Base-by-base conservation (phyloP, 306 rosid genomes). In the Luffa acutangula region DNA sequence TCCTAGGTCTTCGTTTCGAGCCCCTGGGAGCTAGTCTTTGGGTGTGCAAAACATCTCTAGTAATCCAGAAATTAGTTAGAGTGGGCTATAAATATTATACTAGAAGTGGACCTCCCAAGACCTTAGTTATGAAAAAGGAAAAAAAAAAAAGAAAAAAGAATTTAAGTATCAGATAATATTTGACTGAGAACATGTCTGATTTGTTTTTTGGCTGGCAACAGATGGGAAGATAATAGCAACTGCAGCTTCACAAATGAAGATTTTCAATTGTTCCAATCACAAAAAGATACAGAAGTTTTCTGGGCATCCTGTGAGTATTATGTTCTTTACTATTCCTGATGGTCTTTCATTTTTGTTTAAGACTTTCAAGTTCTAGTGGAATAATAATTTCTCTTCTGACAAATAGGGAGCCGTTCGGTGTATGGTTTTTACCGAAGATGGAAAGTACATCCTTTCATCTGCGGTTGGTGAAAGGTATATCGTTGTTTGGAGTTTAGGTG, bases 271-370 rank as follows among this genome's bases (percentile, higher is more conserved):
- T 80, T 87, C 93, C 36, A 82, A 86, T 84, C 82, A 87, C 86
- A 90, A 89, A 72, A 95, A 90, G 90, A 88, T 90, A 78, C 93
- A 87, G 82, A 95, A 91, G 85, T 91, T 91, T 82, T 84, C 93
- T 65, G 99, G 99, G 79, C 99, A 95, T 90, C 99, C 99, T 51
- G 99, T 95, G 86, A 95, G 99, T 90, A 79, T 78, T 73, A n/a
- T 78, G 37, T 49, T 64, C 52, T 83, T 46, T 64, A 65, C 9
- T 41, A 21, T 45, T 45, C 49, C 52, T 70, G 76, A 15, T 45
- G 39, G 39, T 45, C 7, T 70, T 70, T 70, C 36, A 10, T 39
- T 56, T 41, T 36, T 73, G 70, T 18, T 41, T 51, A 8, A 31
- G 34, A 49, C 10, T 9, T 12, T 42, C 17, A 65, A 31, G n/a